Percentiles rank a stretch among this genome's conserved stretches.
Conservation (phyloP, 768 basidiomycete species). For the Boletus bicolor region DNA sequence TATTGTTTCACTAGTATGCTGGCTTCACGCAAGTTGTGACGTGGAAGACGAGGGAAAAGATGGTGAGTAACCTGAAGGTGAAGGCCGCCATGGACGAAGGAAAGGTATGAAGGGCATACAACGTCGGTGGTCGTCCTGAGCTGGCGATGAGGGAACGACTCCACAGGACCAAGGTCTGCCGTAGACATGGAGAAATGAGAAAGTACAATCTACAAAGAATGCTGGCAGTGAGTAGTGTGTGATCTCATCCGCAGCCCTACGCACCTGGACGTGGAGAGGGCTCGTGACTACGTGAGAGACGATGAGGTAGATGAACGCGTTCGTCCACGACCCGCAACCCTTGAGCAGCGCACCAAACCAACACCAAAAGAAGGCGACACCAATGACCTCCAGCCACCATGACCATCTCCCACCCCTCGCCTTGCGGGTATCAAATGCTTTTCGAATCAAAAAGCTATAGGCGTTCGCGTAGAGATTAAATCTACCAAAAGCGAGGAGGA, state of each 20-base stretch:
- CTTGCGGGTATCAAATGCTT: conserved; percentile 59
- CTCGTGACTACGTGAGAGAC: conserved; percentile 84
- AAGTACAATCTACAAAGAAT: conserved; percentile 69
- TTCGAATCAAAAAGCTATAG: conserved; percentile 69
- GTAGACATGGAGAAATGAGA: conserved; percentile 98
- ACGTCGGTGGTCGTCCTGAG: conserved; percentile 98
- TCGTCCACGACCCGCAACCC: conserved; percentile 70
- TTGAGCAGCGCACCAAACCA: conserved; percentile 79
- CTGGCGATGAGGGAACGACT: conserved; percentile 92
- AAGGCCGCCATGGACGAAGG: conserved; percentile 94
- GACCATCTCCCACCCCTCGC: conserved; percentile 73
- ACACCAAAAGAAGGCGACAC: conserved; percentile 79
- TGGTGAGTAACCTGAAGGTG: conserved; percentile 98
- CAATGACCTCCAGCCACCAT: conserved; percentile 71
- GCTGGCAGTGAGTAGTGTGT: conserved; percentile 4
- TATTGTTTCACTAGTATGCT: conserved; percentile 84
- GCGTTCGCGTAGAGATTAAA: conserved; percentile 94
- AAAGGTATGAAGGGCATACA: conserved; percentile 77
- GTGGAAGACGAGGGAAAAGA: conserved; percentile 90
- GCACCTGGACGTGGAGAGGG: conserved; percentile 92
- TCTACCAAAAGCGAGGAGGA: conserved; percentile 84
- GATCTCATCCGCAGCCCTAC: conserved; percentile 16
- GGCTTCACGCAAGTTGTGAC: conserved; percentile 87
- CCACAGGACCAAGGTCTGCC: conserved; percentile 81
- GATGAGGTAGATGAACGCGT: conserved; percentile 67